These are phyloP conservation scores for Rubia peregrina DNA, from an alignment of 305 asterid species.

Conservation along the genomic window DNA sequence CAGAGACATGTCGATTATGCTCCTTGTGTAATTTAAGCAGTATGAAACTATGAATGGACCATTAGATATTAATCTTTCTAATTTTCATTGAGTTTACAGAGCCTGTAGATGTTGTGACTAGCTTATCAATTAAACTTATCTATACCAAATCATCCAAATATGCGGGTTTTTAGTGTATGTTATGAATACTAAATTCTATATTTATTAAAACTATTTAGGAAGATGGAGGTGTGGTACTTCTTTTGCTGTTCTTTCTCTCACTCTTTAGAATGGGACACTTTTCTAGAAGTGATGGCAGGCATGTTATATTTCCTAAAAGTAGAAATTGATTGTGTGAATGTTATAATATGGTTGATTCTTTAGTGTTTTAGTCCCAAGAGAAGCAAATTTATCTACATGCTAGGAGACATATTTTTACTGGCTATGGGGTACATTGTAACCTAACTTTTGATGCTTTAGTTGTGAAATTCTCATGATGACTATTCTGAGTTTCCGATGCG, in stretches of 20 bases:
- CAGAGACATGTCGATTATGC: slow-evolving; percentile 39
- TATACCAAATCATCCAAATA: not conserved
- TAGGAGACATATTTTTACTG: not conserved
- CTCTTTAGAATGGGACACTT: not conserved
- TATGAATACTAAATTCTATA: not conserved
- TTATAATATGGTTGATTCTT: not conserved
- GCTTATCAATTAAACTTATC: not conserved
- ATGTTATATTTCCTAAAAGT: not conserved
- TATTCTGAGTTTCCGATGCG: not conserved
- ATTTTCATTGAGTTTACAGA: not conserved
- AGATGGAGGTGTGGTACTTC: not conserved
- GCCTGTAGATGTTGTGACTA: not conserved
- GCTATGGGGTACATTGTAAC: not conserved
- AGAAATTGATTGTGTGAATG: not conserved
- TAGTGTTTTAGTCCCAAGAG: not conserved
- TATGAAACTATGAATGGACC: not conserved
- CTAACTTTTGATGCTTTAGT: not conserved
- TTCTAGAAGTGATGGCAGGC: not conserved
- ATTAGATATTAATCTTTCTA: not conserved
- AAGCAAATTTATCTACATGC: not conserved
- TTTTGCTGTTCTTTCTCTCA: not conserved
- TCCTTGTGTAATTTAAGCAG: not conserved
- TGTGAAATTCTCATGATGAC: not conserved
- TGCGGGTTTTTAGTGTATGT: not conserved
- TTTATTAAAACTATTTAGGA: not conserved